Percentiles rank a stretch among this genome's conserved stretches.
Conservation (phyloP, 2,329 filamentous ascomycete species). For the Dactylellina drechsleri region DNA sequence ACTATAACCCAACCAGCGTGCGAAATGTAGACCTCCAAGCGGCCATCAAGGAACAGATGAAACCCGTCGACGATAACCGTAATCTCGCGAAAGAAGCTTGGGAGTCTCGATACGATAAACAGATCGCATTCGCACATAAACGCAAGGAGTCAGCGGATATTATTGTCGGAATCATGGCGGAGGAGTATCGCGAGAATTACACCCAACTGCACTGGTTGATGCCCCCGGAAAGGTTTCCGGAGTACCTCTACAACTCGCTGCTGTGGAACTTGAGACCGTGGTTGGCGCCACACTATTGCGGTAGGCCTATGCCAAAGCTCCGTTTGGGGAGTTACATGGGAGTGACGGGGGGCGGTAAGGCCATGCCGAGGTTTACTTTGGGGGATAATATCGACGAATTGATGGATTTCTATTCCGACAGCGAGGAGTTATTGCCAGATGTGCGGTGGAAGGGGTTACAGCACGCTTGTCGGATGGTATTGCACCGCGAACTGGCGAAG, state of each 20-base stretch:
- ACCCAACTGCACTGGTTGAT: constrained; percentile 29
- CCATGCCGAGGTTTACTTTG: constrained; percentile 25
- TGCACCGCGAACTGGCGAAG: constrained; percentile 16
- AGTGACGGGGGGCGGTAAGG: not conserved
- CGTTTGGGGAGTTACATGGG: constrained; percentile 14
- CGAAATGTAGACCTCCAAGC: constrained; percentile 24
- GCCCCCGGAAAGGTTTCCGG: constrained; percentile 2
- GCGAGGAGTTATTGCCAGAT: constrained; percentile 9
- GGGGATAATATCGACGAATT: constrained; percentile 32
- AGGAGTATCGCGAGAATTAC: constrained; percentile 10
- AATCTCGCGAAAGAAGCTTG: constrained; percentile 28
- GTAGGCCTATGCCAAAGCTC: constrained; percentile 27
- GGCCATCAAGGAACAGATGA: constrained; percentile 21
- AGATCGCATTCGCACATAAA: constrained; percentile 27
- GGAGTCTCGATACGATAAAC: constrained; percentile 41
- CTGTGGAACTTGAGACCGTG: constrained; percentile 39
- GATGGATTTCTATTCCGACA: constrained; percentile 23
- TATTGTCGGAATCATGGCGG: constrained; percentile 11
- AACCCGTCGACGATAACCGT: not conserved
- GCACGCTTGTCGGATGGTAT: constrained; percentile 2
- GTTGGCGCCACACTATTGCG: constrained; percentile 35
- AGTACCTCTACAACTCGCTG: constrained; percentile 36
- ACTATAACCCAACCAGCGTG: constrained; percentile 13
- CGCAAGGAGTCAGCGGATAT: constrained; percentile 26
- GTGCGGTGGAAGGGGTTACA: constrained; percentile 4